Conservation (phyloP, 805 yeast genomes). For the Myxozyma sirexii region DNA sequence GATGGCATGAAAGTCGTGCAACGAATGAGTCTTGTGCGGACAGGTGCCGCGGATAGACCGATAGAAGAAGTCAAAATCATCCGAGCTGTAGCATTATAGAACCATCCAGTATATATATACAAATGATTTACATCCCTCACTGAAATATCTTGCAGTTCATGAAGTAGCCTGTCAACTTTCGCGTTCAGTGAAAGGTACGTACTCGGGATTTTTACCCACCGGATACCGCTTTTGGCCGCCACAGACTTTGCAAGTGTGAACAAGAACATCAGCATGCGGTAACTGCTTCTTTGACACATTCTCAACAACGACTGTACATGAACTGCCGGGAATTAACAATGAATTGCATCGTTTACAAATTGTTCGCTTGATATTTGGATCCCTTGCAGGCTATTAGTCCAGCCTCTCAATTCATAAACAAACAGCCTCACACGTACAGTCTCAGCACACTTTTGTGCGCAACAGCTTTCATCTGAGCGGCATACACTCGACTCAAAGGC, state of each 20-base stretch:
- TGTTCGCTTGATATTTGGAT: conserved; percentile 54
- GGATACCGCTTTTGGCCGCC: conserved; percentile 32
- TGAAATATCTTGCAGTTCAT: background rate
- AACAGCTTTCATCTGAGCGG: conserved; percentile 31
- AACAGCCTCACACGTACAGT: conserved; percentile 21
- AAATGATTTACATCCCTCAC: background rate
- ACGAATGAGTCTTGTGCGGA: conserved; percentile 59
- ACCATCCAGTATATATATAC: background rate
- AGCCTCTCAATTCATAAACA: background rate
- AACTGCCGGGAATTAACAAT: conserved; percentile 53
- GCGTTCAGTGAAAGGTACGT: conserved; percentile 20
- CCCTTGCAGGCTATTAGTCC: conserved; percentile 11
- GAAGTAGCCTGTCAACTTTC: background rate
- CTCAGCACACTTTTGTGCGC: conserved; percentile 35
- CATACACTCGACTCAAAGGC: conserved; percentile 19
- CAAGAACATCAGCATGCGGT: conserved; percentile 50
- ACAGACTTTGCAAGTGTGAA: conserved; percentile 26
- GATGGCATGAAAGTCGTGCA: conserved; percentile 50
- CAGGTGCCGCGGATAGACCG: conserved; percentile 50
- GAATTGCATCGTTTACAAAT: conserved; percentile 67
- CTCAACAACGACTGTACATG: conserved; percentile 44
- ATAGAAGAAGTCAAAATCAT: conserved; percentile 48
- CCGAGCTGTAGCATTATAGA: conserved; percentile 25
- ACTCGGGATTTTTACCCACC: conserved; percentile 25
- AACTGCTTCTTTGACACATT: conserved; percentile 47